phyloP scores from a whole-genome alignment of 768 basidiomycete genomes.

The Dictyophora rubrovolvata region DNA sequence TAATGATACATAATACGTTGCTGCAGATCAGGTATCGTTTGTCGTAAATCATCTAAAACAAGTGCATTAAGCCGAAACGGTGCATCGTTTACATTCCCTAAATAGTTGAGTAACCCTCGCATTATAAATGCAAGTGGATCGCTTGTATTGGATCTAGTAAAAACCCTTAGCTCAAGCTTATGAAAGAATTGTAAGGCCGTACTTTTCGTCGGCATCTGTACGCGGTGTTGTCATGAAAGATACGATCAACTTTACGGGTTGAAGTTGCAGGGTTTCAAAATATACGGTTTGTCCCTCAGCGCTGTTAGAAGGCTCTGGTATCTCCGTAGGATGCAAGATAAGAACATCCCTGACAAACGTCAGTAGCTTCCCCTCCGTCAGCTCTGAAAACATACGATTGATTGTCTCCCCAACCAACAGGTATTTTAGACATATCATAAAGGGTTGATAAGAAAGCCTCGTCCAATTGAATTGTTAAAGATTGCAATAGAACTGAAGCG shows the following conservation, averaged over 20 bases:
- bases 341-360: constrained; percentile 40
- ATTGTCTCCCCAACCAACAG: constrained; percentile 74
- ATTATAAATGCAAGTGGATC: constrained; percentile 91
- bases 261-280: constrained; percentile 91
- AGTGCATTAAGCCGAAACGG: constrained; percentile 90
- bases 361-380: background rate
- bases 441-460: constrained; percentile 92
- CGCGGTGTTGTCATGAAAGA: constrained; percentile 98
- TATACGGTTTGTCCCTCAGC: constrained; percentile 72
- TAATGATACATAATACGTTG: constrained; percentile 85
- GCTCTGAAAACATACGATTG: constrained; percentile 22
- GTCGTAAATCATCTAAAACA: constrained; percentile 86
- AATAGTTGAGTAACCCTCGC: constrained; percentile 91
- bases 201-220: constrained; percentile 91
- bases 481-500: constrained; percentile 86
- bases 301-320: constrained; percentile 62
- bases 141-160: constrained; percentile 29
- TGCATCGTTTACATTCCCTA: constrained; percentile 95
- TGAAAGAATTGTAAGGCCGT: constrained; percentile 18
- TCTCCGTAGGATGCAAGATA: constrained; percentile 56
- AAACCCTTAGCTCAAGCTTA: background rate
- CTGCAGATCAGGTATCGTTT: constrained; percentile 76
- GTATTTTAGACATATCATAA: constrained; percentile 84
- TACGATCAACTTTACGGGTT: constrained; percentile 83
- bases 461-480: constrained; percentile 91